phyloP scores from a whole-genome alignment of 768 basidiomycete species.

The Dendrothele bispora region DNA sequence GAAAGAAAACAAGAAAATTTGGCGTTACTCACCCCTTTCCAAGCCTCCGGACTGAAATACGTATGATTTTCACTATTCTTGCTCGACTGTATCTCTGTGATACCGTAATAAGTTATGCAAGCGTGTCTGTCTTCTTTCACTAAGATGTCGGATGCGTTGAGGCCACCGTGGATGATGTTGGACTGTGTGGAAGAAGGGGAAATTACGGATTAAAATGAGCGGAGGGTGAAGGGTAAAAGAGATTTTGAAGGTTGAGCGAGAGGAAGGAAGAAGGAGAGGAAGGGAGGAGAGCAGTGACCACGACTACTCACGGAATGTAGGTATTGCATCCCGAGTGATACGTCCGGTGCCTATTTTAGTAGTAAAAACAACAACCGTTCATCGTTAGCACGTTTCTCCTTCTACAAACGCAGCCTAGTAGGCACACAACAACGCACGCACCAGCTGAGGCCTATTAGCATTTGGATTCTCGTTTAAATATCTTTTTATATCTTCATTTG shows the following conservation, averaged over 20 bases:
- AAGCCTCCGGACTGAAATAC: slow-evolving; percentile 27
- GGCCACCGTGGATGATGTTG: slow-evolving; percentile 22
- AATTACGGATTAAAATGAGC: no score
- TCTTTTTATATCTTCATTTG: slow-evolving; percentile 17
- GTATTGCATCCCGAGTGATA: slow-evolving; percentile 23
- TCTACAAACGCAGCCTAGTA: no score
- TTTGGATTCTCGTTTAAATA: slow-evolving; percentile 19
- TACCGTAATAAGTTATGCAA: slow-evolving; percentile 21
- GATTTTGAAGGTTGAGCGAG: no score
- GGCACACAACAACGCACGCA: slow-evolving; percentile 7
- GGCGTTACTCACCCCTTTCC: slow-evolving; percentile 30
- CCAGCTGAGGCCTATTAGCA: slow-evolving; percentile 18
- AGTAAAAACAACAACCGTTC: background rate
- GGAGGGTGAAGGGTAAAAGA: no score
- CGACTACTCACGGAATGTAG: slow-evolving; percentile 18
- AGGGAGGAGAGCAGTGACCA: background rate
- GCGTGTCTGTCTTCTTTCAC: slow-evolving; percentile 15
- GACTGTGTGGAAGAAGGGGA: no score
- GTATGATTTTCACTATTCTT: slow-evolving; percentile 17
- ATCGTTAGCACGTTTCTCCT: no score
- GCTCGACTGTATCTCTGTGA: slow-evolving; percentile 20
- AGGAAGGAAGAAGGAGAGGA: background rate
- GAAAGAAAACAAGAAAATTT: no score
- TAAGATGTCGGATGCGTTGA: slow-evolving; percentile 24
- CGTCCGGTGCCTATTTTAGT: slow-evolving; percentile 18